A percentile compares a stretch with the other conserved stretches of the same genome.
These are phyloP conservation scores for Avena insularis DNA, from an alignment of 176 grass and related monocot genomes.

Conservation along the genomic window DNA sequence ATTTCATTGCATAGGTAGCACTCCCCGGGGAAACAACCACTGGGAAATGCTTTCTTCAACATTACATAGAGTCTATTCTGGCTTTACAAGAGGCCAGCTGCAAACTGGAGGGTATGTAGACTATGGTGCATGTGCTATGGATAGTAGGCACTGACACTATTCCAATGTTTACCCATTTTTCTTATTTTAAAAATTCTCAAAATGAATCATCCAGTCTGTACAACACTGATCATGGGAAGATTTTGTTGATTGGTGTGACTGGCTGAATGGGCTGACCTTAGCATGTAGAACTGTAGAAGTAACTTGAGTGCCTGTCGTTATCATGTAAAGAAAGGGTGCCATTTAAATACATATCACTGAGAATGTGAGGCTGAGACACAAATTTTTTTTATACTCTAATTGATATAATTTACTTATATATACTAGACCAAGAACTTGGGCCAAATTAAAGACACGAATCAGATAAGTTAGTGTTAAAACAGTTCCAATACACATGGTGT, in stretches of 20 bases:
- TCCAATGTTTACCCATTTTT: neutral
- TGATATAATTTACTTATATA: neutral
- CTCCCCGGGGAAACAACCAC: slow-evolving; percentile 86
- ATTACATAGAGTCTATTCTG: slow-evolving; percentile 94
- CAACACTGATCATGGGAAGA: neutral
- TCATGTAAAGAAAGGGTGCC: neutral
- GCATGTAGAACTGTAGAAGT: neutral
- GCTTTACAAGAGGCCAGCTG: slow-evolving; percentile 83
- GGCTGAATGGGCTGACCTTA: neutral
- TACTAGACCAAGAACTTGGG: neutral
- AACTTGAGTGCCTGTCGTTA: neutral
- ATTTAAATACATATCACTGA: neutral
- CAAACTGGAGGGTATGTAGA: slow-evolving; percentile 65
- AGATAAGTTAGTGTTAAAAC: slow-evolving; percentile 6
- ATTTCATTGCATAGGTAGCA: slow-evolving; percentile 71
- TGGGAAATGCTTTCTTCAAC: slow-evolving; percentile 89
- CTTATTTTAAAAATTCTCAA: neutral
- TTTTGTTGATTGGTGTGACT: neutral
- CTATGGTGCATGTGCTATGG: neutral
- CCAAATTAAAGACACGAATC: neutral
- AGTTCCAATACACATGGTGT: too few relatives aligned
- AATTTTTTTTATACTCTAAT: neutral
- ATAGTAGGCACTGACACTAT: neutral
- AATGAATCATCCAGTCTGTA: neutral
- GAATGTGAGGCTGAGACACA: neutral